These are phyloP conservation scores for Sporobolomyces roseus DNA, from an alignment of 768 basidiomycete species.

Conservation along the genomic window DNA sequence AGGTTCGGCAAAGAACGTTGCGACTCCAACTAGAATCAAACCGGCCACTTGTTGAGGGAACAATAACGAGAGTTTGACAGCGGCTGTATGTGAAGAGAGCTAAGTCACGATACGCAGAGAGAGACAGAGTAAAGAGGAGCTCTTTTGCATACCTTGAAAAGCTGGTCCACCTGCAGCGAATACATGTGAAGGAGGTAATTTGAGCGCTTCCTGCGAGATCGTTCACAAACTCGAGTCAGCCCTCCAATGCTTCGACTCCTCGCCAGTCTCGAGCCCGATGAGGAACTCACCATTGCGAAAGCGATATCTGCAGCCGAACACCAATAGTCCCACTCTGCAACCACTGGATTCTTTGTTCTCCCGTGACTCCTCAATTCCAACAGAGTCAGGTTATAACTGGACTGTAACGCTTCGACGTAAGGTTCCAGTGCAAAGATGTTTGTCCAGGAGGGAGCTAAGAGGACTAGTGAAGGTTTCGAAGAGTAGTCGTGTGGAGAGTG, in stretches of 20 bases:
- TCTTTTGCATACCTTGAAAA: slow-evolving; percentile 13
- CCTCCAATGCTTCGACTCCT: not conserved
- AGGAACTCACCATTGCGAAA: slow-evolving; percentile 11
- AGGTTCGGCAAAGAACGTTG: slow-evolving; percentile 14
- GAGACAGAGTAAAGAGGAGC: not conserved
- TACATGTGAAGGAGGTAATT: slow-evolving; percentile 23
- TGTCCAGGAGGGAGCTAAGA: slow-evolving; percentile 20
- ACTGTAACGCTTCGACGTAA: slow-evolving; percentile 18
- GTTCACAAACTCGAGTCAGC: not conserved
- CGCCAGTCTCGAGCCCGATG: not conserved
- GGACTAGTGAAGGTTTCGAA: slow-evolving; percentile 11
- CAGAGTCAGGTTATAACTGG: not conserved
- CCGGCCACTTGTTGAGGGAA: slow-evolving; percentile 20
- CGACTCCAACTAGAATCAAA: slow-evolving; percentile 27
- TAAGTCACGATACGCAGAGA: not conserved
- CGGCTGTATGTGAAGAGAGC: not conserved
- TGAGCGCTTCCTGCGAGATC: slow-evolving; percentile 3
- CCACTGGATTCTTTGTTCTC: not conserved
- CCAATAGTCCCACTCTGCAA: slow-evolving; percentile 1
- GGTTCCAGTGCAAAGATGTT: slow-evolving; percentile 1
- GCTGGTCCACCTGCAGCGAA: slow-evolving; percentile 11
- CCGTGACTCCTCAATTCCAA: slow-evolving; percentile 21
- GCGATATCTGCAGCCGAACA: slow-evolving; percentile 10
- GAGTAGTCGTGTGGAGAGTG: slow-evolving; percentile 6
- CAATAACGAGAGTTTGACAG: slow-evolving; percentile 19